A percentile compares a stretch with the other conserved stretches of the same genome.
Evolutionary conservation across 2,329 filamentous ascomycete genomes (phyloP).

Genomic region (Aureobasidium sp.): DNA sequence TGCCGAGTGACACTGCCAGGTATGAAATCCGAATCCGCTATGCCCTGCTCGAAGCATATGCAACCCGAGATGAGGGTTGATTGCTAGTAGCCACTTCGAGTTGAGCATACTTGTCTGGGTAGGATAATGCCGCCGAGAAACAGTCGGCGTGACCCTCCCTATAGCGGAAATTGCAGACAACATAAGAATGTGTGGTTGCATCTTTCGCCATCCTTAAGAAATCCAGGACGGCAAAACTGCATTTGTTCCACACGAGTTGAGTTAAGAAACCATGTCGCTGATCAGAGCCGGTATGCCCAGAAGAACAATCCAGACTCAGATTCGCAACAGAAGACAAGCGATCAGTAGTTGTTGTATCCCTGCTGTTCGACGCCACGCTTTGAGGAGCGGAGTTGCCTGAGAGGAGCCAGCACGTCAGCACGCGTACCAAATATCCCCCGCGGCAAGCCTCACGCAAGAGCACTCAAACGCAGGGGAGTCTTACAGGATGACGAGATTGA

Average conservation of each 20-base stretch:
- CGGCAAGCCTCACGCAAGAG: slow-evolving; percentile 67
- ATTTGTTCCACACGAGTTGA: slow-evolving; percentile 32
- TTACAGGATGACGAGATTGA: slow-evolving; percentile 57
- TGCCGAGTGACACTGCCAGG: slow-evolving; percentile 36
- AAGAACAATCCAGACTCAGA: background rate
- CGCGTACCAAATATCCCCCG: slow-evolving; percentile 50
- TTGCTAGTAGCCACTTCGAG: slow-evolving; percentile 8
- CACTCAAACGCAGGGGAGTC: slow-evolving; percentile 74
- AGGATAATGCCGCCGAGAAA: slow-evolving; percentile 1
- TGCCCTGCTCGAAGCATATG: background rate
- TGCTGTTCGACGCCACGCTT: slow-evolving; percentile 45
- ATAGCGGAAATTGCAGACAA: slow-evolving; percentile 17
- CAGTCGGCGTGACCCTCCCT: slow-evolving; percentile 1
- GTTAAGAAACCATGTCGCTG: slow-evolving; percentile 27
- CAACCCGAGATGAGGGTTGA: background rate
- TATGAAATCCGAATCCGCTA: slow-evolving; percentile 17
- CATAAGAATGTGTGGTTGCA: slow-evolving; percentile 18
- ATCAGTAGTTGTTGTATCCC: slow-evolving; percentile 43
- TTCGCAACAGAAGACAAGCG: slow-evolving; percentile 12
- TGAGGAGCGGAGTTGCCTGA: slow-evolving; percentile 47
- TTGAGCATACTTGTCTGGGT: slow-evolving; percentile 14
- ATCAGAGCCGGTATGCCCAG: background rate
- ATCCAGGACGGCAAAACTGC: slow-evolving; percentile 37
- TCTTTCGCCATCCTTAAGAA: slow-evolving; percentile 32
- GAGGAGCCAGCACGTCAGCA: slow-evolving; percentile 37